These are phyloP conservation scores for Dactylellina cionopaga DNA, from an alignment of 2,329 filamentous ascomycete species.

Conservation along the genomic window DNA sequence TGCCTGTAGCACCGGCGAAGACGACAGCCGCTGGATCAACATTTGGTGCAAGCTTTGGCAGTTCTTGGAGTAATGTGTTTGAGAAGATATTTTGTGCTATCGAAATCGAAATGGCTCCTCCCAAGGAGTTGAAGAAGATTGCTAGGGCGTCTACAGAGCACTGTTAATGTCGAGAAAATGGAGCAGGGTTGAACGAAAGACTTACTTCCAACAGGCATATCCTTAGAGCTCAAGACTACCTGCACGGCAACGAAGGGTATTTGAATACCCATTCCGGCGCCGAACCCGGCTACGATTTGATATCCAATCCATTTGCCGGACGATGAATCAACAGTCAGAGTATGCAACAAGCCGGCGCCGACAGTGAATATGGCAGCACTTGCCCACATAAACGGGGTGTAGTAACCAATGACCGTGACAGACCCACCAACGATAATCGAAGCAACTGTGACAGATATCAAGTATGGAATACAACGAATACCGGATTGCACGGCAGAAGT, in stretches of 20 bases:
- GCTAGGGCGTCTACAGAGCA: constrained; percentile 58
- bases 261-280: constrained; percentile 58
- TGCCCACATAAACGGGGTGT: constrained; percentile 62
- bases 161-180: constrained; percentile 55
- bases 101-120: constrained; percentile 73
- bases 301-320: constrained; percentile 60
- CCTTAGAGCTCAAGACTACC: constrained; percentile 56
- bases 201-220: constrained; percentile 57
- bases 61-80: constrained; percentile 69
- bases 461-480: constrained; percentile 63
- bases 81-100: constrained; percentile 75
- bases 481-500: constrained; percentile 63
- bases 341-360: constrained; percentile 62
- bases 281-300: constrained; percentile 56
- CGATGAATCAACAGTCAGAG: constrained; percentile 59
- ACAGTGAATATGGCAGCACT: constrained; percentile 59
- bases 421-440: constrained; percentile 62
- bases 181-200: constrained; percentile 52
- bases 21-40: constrained; percentile 61
- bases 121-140: constrained; percentile 73
- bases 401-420: constrained; percentile 62
- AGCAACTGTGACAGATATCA: constrained; percentile 60
- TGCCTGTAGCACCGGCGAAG: constrained; percentile 62
- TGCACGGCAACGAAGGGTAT: constrained; percentile 57
- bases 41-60: constrained; percentile 63